Base-by-base conservation (phyloP, 305 asterid genomes). In the Plantago lanceolata region DNA sequence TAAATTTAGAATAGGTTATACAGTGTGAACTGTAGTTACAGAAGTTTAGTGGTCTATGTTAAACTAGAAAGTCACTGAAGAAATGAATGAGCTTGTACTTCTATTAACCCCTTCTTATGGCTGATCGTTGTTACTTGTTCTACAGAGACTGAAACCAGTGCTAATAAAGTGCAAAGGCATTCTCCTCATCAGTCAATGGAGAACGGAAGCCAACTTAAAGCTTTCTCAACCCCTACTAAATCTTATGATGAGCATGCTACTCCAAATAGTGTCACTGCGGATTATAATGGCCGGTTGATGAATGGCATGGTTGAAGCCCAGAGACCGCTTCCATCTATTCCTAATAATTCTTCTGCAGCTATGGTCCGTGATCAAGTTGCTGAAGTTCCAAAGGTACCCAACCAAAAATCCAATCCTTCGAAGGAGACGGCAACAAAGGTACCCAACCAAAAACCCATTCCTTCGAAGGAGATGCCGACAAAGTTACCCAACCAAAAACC, bases 61-160 rank as follows among this genome's bases (percentile, higher is more conserved):
- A 28, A 28, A 31, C 7, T 31, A 31, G 35, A 31, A 59, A 29
- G 31, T 44, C 19, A 18, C 19, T 35, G 47, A 37, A 35, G 33
- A 15, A 59, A 65, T 61, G 64, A 55, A 19, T 64, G 75, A 47
- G 63, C 59, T 53, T 64, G 64, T 67, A 5, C 65, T 68, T 78
- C 57, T 68, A 43, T 64, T 75, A 61, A 50, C 43, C 59, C 62
- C 71, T 59, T 71, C 64, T 68, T 57, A 55, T 72, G 59, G 19
- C 51, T 58, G 74, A 77, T 82, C 73, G 74, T 68, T 66, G 61
- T 73, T 73, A 48, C 82, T 78, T 69, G 61, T 76, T 40, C 76
- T 68, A 57, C 90, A 87, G 96, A 85, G 74, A 63, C 71, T 64
- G 89, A 88, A 75, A 68, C 72, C 65, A 77, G 87, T 83, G 80